Evolutionary conservation across 1,284 basidiomycete species (phyloP).

Genomic region (Fistulinella cinereoalba): DNA sequence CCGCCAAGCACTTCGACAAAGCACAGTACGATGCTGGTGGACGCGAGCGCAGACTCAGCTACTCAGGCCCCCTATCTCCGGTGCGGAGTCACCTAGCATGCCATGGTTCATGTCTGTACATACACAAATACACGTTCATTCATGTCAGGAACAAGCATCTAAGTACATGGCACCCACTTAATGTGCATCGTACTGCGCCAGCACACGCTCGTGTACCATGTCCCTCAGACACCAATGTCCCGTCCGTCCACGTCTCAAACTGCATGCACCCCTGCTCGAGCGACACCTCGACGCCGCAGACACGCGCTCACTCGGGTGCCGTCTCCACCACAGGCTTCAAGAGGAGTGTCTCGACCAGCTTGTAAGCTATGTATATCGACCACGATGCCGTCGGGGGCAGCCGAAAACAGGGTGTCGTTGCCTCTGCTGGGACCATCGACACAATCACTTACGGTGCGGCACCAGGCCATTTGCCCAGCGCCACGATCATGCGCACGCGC

Average conservation of each 20-base stretch:
- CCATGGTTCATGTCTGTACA: too few species aligned
- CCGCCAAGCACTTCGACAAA: too few species aligned
- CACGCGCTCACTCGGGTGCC: slow-evolving; percentile 63
- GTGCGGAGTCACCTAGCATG: too few species aligned
- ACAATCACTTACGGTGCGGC: slow-evolving; percentile 75
- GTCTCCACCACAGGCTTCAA: slow-evolving; percentile 50
- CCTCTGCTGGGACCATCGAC: slow-evolving; percentile 82
- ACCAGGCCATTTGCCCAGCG: slow-evolving; percentile 54
- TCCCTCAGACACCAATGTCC: slow-evolving; percentile 51
- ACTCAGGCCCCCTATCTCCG: too few species aligned
- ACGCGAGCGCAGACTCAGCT: too few species aligned
- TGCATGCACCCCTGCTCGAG: slow-evolving; percentile 86
- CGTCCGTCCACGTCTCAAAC: slow-evolving; percentile 80
- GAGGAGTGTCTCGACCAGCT: slow-evolving; percentile 73
- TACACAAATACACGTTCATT: too few species aligned
- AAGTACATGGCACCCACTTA: too few species aligned
- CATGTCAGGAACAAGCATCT: too few species aligned
- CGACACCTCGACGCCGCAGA: slow-evolving; percentile 81
- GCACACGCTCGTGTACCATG: slow-evolving; percentile 47
- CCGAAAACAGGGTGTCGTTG: slow-evolving; percentile 59
- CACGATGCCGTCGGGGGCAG: slow-evolving; percentile 55
- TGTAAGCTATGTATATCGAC: slow-evolving; percentile 95
- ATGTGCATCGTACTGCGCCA: slow-evolving; percentile 32
- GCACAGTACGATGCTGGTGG: too few species aligned
- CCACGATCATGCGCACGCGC: slow-evolving; percentile 55